Evolutionary conservation across 1,139 yeast genomes (phyloP).

Genomic region (Candida tetrigidarum): DNA sequence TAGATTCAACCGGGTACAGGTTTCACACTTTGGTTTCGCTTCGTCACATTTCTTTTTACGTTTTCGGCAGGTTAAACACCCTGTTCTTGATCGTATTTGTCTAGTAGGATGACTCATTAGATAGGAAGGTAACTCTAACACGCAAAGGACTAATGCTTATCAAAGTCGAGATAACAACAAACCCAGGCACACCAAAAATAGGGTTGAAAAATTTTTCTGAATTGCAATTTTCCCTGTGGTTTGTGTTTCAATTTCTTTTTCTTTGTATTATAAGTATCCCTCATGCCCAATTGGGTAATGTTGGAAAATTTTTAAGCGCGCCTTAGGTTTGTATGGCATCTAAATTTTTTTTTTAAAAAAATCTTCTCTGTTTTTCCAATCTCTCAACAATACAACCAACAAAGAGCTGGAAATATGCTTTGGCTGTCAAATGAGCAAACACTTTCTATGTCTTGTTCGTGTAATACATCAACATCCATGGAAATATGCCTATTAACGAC

Average conservation of each 20-base stretch:
- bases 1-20: constrained; percentile 20
- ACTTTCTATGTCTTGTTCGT: too few species aligned
- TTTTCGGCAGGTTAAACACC: constrained; percentile 24
- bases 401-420: too few species aligned
- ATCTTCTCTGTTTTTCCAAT: too few species aligned
- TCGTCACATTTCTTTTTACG: constrained; percentile 33
- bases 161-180: too few species aligned
- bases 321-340: neutral
- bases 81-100: constrained; percentile 13
- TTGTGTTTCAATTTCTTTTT: neutral
- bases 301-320: neutral
- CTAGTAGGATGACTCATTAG: neutral
- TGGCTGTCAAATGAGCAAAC: too few species aligned
- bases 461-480: too few species aligned
- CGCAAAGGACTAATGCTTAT: too few species aligned
- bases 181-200: too few species aligned
- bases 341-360: neutral
- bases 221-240: neutral
- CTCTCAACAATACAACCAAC: too few species aligned
- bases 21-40: constrained; percentile 27
- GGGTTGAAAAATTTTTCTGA: neutral
- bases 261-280: too few species aligned
- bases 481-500: too few species aligned
- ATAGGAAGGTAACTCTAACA: too few species aligned
- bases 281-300: neutral